Conservation (phyloP, 2,329 filamentous ascomycete genomes). For the Alternaria alternata region DNA sequence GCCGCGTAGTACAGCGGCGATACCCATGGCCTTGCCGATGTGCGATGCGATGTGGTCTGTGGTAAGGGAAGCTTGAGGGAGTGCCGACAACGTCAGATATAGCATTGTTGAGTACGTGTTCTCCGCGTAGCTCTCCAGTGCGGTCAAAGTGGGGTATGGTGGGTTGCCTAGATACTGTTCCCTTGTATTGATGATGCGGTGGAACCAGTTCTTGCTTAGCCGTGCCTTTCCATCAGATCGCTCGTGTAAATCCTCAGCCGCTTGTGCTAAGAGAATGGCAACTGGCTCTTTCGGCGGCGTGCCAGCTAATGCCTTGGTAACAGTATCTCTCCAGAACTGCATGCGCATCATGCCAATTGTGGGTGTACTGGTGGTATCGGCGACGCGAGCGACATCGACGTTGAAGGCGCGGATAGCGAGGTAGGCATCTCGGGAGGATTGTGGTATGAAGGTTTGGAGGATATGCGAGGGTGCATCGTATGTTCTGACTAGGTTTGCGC, state of each 20-base stretch:
- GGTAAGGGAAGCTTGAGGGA: constrained; percentile 82
- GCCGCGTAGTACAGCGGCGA: constrained; percentile 84
- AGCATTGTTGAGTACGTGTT: constrained; percentile 93
- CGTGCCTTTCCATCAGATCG: constrained; percentile 58
- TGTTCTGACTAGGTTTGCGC: constrained; percentile 69
- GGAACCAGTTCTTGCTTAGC: constrained; percentile 65
- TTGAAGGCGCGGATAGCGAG: constrained; percentile 92
- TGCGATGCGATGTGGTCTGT: constrained; percentile 94
- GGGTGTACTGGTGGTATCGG: constrained; percentile 88
- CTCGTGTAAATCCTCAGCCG: constrained; percentile 65
- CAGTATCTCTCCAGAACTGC: constrained; percentile 91
- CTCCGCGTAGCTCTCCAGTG: constrained; percentile 88
- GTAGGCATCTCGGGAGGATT: constrained; percentile 79
- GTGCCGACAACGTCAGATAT: constrained; percentile 82
- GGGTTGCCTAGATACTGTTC: constrained; percentile 85
- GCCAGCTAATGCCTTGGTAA: constrained; percentile 79
- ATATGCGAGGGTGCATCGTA: constrained; percentile 90
- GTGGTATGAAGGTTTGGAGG: constrained; percentile 83
- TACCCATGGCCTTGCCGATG: constrained; percentile 92
- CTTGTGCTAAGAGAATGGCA: constrained; percentile 80
- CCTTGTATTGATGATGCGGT: constrained; percentile 78
- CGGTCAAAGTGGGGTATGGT: constrained; percentile 76
- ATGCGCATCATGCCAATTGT: constrained; percentile 87
- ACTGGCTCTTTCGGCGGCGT: constrained; percentile 89
- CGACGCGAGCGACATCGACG: constrained; percentile 86